phyloP scores from a whole-genome alignment of 208 protist species.

The Leishmania braziliensis region DNA sequence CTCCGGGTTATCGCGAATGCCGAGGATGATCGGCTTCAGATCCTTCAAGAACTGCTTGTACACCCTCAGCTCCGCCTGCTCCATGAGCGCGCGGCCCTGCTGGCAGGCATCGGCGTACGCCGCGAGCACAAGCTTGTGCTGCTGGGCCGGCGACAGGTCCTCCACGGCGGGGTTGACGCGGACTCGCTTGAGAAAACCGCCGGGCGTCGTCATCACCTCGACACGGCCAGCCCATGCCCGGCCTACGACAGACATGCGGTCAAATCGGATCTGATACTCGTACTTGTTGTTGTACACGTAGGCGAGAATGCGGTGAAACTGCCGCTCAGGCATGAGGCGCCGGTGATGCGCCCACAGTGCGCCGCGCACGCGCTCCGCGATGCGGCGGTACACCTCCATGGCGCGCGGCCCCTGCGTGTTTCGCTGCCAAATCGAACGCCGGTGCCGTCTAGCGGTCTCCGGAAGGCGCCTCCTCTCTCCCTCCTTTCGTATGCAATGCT shows the following conservation, averaged over 20 bases:
- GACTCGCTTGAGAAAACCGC: conserved; percentile 83
- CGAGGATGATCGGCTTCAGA: conserved; percentile 87
- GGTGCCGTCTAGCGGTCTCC: not conserved
- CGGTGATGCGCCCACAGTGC: conserved; percentile 92
- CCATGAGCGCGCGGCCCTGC: conserved; percentile 80
- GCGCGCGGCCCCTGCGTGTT: not conserved
- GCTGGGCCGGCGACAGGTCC: conserved; percentile 60
- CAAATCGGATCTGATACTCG: conserved; percentile 92
- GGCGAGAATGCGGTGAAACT: conserved; percentile 91
- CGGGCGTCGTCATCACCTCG: conserved; percentile 89
- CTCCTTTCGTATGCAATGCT: not conserved
- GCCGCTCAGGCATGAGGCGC: conserved; percentile 88
- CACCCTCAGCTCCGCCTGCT: conserved; percentile 84
- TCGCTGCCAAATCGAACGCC: not conserved
- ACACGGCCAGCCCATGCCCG: conserved; percentile 75
- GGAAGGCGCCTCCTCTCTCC: not conserved
- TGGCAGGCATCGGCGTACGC: conserved; percentile 84
- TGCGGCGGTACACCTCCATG: conserved; percentile 92
- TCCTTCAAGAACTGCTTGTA: conserved; percentile 92
- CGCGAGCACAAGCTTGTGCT: conserved; percentile 76
- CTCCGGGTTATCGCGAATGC: conserved; percentile 93
- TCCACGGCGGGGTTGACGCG: conserved; percentile 83
- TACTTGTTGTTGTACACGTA: conserved; percentile 96
- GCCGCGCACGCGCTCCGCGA: conserved; percentile 88
- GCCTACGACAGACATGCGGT: conserved; percentile 88